These are phyloP conservation scores for Mycosphaerelloides madeirae DNA, from an alignment of 2,329 filamentous ascomycete genomes.

Conservation along the genomic window DNA sequence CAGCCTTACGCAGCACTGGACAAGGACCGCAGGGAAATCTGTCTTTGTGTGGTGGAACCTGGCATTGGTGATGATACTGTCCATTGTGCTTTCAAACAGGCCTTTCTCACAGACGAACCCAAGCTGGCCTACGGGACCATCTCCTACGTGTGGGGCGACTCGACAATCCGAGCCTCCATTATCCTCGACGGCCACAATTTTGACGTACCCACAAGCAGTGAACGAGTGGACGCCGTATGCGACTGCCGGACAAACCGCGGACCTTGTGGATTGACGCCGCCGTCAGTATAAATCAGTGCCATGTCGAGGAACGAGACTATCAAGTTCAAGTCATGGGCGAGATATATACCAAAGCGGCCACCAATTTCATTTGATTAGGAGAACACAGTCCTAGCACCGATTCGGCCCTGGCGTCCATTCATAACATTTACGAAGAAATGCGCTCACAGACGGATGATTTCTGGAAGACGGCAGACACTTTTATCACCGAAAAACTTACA, in stretches of 20 bases:
- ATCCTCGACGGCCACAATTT: slow-evolving; percentile 1
- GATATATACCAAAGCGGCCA: slow-evolving; percentile 9
- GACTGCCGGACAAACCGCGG: background rate
- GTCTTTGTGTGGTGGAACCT: background rate
- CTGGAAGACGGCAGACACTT: background rate
- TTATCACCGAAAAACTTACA: background rate
- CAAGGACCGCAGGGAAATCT: background rate
- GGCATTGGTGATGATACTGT: background rate
- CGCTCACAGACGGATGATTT: background rate
- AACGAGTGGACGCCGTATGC: slow-evolving; percentile 2
- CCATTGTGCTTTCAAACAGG: background rate
- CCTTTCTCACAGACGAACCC: background rate
- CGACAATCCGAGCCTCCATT: background rate
- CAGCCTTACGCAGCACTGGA: too few species aligned
- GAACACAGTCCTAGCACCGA: background rate
- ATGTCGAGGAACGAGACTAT: slow-evolving; percentile 8
- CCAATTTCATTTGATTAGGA: slow-evolving; percentile 11
- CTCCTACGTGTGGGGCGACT: slow-evolving; percentile 13
- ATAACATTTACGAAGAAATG: background rate
- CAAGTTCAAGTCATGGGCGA: slow-evolving; percentile 16
- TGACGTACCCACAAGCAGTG: slow-evolving; percentile 1
- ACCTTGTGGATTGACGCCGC: slow-evolving; percentile 18
- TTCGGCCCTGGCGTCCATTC: background rate
- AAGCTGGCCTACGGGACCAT: slow-evolving; percentile 9
- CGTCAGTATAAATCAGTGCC: slow-evolving; percentile 15